Evolutionary conservation across 2,329 filamentous ascomycete genomes (phyloP), one percentile per base, ranked within the genome.

Genomic region (Esteya vermicola): DNA sequence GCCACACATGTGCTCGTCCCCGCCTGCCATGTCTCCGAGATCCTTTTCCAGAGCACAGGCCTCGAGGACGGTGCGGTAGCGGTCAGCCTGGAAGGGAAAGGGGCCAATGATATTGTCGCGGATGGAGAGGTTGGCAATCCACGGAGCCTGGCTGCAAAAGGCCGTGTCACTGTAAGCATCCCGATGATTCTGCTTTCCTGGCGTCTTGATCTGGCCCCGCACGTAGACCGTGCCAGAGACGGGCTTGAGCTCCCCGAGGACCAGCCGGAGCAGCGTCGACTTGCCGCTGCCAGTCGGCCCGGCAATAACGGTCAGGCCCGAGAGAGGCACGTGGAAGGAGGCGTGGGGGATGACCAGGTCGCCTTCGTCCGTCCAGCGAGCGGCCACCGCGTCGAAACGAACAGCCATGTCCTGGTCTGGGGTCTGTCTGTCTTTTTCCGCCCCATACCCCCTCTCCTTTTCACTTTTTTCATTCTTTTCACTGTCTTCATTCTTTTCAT

Each of bases 1-100:
- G 31, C 54, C 54, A 30, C 50, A 45, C 14, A 46, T 40, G 1
- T 49, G 51, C 25, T 43, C 39, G 36, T 54, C 52, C 18, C 50
- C 50, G 19, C 46, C 41, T 3, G 49, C 44, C 18, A 56, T 44
- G 23, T 28, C 36, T 4, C 22, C n/a, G 21, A 51, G 25, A 40
- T 51, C 49, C 16, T 38, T 31, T 16, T 41, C 40, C 12, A 51
- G 39, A 9, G 38, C 47, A 23, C 47, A 49, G 2, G 43, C 44
- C 13, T 44, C 33, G 19, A 50, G 12, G 21, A 47, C 42, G 27
- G 41, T 43, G 16, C 19, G 16, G 28, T 48, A 50, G 18, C 46
- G 38, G 7, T 41, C 20, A 12, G 25, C 34, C 31, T 48, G 41
- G 33, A 43, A 47, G 10, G 25, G 33, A 9, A 40, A 39, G 25